A percentile compares a stretch with the other conserved stretches of the same genome.
Evolutionary conservation across 176 grass and related monocot species (phyloP).

Genomic region (Metroxylon sagu): DNA sequence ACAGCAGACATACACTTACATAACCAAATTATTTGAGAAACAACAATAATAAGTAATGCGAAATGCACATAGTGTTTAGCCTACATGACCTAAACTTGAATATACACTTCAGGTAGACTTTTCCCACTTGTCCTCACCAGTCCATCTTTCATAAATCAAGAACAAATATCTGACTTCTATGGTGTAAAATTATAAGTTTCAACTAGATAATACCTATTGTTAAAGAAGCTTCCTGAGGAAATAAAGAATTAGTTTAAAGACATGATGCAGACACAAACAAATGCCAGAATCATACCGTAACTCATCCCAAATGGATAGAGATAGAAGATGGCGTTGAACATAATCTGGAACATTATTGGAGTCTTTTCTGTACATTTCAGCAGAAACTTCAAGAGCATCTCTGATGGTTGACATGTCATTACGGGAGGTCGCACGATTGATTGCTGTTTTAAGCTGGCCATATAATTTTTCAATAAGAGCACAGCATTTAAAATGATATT

Average conservation of each 20-base stretch:
- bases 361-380: conserved; percentile 97
- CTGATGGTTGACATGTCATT: conserved; percentile 78
- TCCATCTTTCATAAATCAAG: too few relatives aligned
- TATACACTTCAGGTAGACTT: too few relatives aligned
- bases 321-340: conserved; percentile 92
- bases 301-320: conserved; percentile 92
- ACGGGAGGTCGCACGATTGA: conserved; percentile 71
- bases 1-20: too few relatives aligned
- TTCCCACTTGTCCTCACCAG: too few relatives aligned
- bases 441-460: conserved; percentile 82
- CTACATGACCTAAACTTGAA: too few relatives aligned
- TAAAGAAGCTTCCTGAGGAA: background rate
- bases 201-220: too few relatives aligned
- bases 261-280: background rate
- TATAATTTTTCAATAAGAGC: conserved; percentile 10
- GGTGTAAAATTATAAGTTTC: too few relatives aligned
- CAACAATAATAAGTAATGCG: too few relatives aligned
- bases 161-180: too few relatives aligned
- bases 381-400: conserved; percentile 98
- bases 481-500: background rate
- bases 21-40: too few relatives aligned
- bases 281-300: conserved; percentile 48
- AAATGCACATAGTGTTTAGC: too few relatives aligned
- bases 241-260: background rate
- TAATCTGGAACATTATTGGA: conserved; percentile 98